Conservation (phyloP, 2,329 filamentous ascomycete genomes). For the Metarhizium robertsii region DNA sequence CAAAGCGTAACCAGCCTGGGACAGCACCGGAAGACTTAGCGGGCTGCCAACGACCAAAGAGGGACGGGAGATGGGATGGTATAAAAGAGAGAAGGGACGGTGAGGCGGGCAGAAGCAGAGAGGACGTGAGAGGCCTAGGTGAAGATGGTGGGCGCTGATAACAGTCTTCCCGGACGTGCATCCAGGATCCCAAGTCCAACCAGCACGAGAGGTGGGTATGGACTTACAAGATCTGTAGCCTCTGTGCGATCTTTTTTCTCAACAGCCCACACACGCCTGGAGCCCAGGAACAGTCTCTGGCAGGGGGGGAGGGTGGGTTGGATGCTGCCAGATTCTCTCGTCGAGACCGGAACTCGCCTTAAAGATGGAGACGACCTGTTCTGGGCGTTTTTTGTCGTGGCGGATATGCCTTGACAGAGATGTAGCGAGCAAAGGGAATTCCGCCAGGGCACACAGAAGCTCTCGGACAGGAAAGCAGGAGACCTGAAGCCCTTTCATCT, state of each 20-base stretch:
- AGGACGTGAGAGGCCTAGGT: neutral
- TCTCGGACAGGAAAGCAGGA: too few relatives aligned
- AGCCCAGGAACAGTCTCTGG: neutral
- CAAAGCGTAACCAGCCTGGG: neutral
- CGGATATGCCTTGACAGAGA: too few relatives aligned
- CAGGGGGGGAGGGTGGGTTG: conserved; percentile 1
- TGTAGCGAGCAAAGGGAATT: too few relatives aligned
- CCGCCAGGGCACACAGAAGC: too few relatives aligned
- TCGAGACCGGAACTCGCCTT: neutral
- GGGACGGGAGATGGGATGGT: neutral
- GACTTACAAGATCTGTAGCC: conserved; percentile 9
- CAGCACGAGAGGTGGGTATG: neutral
- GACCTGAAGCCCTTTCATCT: neutral
- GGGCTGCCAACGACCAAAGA: neutral
- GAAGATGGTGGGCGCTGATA: neutral
- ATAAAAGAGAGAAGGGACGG: neutral
- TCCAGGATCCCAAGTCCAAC: conserved; percentile 1
- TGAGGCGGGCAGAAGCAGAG: neutral
- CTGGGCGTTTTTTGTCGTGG: neutral
- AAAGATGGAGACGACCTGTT: neutral
- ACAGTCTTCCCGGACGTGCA: neutral
- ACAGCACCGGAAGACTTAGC: neutral
- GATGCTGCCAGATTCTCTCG: neutral
- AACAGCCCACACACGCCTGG: neutral
- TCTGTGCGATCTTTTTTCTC: conserved; percentile 9